A percentile compares a stretch with the other conserved stretches of the same genome.
phyloP scores from a whole-genome alignment of 345 rosid genomes.

The Linum trigynum region DNA sequence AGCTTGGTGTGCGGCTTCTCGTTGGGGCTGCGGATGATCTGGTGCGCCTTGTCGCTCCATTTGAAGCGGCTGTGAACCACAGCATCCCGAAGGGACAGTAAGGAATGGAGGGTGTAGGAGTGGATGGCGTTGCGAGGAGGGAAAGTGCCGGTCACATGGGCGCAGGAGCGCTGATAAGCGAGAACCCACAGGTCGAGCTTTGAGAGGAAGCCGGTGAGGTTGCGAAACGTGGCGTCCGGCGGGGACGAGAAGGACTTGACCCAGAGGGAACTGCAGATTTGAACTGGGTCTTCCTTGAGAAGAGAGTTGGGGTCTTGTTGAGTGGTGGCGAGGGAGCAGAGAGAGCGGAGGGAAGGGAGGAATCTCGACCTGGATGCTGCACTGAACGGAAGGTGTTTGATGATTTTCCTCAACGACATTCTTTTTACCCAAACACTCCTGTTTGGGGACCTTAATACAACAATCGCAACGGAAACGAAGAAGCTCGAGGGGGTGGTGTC shows the following conservation, averaged over 20 bases:
- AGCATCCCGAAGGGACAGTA: conserved; percentile 59
- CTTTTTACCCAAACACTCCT: background rate
- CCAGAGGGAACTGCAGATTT: conserved; percentile 77
- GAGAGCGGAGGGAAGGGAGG: conserved; percentile 6
- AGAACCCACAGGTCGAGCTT: conserved; percentile 88
- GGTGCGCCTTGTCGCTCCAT: conserved; percentile 69
- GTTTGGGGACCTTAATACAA: too few relatives aligned
- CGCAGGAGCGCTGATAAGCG: conserved; percentile 82
- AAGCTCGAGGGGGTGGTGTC: too few relatives aligned
- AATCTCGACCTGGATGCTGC: conserved; percentile 6
- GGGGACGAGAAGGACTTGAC: conserved; percentile 83
- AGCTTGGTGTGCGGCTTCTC: conserved; percentile 34
- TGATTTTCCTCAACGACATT: conserved; percentile 44
- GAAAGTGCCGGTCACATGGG: conserved; percentile 70
- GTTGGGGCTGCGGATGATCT: conserved; percentile 55
- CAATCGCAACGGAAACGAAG: too few relatives aligned
- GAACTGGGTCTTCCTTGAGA: conserved; percentile 73
- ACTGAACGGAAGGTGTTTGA: conserved; percentile 48
- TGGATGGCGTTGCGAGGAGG: conserved; percentile 86
- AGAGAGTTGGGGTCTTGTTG: conserved; percentile 44
- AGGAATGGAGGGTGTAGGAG: conserved; percentile 47
- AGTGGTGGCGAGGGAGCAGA: conserved; percentile 29
- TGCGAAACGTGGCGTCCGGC: conserved; percentile 36
- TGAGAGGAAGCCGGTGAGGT: conserved; percentile 79
- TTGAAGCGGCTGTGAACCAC: conserved; percentile 49